Percentiles rank a stretch among this genome's conserved stretches.
Conservation (phyloP, 179 eudicot species). For the Carnegiea gigantea region DNA sequence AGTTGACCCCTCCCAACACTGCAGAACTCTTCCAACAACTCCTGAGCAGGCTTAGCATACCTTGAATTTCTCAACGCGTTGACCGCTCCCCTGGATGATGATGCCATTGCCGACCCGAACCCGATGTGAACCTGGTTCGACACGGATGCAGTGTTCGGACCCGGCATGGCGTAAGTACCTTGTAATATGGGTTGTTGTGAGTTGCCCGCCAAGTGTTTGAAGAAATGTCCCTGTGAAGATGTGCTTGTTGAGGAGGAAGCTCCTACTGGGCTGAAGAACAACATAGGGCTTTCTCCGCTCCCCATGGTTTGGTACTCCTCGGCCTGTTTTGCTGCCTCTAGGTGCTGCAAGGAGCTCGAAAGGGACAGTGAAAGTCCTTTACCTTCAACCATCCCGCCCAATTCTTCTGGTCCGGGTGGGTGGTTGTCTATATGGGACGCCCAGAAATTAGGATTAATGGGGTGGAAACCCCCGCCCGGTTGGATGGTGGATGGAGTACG, state of each 20-base stretch:
- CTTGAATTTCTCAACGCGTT: conserved; percentile 77
- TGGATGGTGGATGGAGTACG: conserved; percentile 35
- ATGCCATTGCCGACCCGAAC: conserved; percentile 37
- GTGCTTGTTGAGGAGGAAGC: conserved; percentile 11
- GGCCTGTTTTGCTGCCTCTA: conserved; percentile 33
- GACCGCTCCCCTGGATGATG: conserved; percentile 53
- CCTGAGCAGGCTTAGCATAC: conserved; percentile 79
- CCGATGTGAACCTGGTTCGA: conserved; percentile 36
- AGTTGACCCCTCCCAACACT: conserved; percentile 85
- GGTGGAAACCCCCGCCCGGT: conserved; percentile 21
- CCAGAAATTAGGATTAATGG: conserved; percentile 39
- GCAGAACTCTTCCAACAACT: conserved; percentile 87
- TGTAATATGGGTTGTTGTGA: conserved; percentile 17
- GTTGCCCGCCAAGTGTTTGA: conserved; percentile 39
- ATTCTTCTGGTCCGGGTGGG: conserved; percentile 19
- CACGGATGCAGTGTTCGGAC: conserved; percentile 14
- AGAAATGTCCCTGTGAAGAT: conserved; percentile 31
- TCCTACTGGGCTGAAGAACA: conserved; percentile 54
- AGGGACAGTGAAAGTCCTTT: conserved; percentile 83
- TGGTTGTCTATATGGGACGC: conserved; percentile 16
- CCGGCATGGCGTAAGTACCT: neutral
- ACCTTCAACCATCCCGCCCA: conserved; percentile 39
- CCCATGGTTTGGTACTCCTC: conserved; percentile 49
- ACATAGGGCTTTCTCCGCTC: conserved; percentile 39
- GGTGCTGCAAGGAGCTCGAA: conserved; percentile 53